These are phyloP conservation scores for Elasticomyces elasticus DNA, from an alignment of 495 filamentous ascomycete species.

Conservation along the genomic window DNA sequence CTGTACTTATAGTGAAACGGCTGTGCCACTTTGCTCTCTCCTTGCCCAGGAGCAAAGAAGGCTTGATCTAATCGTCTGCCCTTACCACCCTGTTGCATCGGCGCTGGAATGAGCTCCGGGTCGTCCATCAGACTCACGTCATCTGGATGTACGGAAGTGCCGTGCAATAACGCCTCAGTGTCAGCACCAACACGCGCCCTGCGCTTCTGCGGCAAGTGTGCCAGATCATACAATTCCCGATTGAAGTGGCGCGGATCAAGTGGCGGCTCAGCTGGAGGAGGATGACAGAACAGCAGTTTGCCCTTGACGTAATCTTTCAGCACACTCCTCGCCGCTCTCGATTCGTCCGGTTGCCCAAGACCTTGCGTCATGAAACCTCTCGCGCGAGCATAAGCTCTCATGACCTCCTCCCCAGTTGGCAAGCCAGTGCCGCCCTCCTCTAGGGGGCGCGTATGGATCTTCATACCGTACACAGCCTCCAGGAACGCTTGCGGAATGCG, in stretches of 20 bases:
- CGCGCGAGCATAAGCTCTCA: conserved; percentile 76
- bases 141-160: conserved; percentile 15
- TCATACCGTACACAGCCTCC: conserved; percentile 87
- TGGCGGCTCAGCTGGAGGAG: conserved; percentile 53
- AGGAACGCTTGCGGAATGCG: conserved; percentile 85
- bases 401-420: conserved; percentile 77
- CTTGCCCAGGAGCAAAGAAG: conserved; percentile 66
- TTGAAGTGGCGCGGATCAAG: conserved; percentile 75
- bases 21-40: conserved; percentile 52
- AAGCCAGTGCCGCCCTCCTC: conserved; percentile 92
- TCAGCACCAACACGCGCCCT: conserved; percentile 44
- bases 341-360: conserved; percentile 84
- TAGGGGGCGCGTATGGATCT: conserved; percentile 65
- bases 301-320: conserved; percentile 97
- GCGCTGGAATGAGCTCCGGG: conserved; percentile 26
- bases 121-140: conserved; percentile 34
- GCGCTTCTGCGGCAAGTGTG: conserved; percentile 65
- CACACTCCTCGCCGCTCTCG: conserved; percentile 76
- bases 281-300: conserved; percentile 84
- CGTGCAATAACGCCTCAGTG: conserved; percentile 22
- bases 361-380: conserved; percentile 83
- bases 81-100: conserved; percentile 48
- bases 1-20: conserved; percentile 73
- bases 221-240: conserved; percentile 69
- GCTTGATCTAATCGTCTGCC: conserved; percentile 67